A percentile compares a stretch with the other conserved stretches of the same genome.
These are phyloP conservation scores for Xerocomellus chrysenteron DNA, from an alignment of 768 basidiomycete genomes.

Conservation along the genomic window DNA sequence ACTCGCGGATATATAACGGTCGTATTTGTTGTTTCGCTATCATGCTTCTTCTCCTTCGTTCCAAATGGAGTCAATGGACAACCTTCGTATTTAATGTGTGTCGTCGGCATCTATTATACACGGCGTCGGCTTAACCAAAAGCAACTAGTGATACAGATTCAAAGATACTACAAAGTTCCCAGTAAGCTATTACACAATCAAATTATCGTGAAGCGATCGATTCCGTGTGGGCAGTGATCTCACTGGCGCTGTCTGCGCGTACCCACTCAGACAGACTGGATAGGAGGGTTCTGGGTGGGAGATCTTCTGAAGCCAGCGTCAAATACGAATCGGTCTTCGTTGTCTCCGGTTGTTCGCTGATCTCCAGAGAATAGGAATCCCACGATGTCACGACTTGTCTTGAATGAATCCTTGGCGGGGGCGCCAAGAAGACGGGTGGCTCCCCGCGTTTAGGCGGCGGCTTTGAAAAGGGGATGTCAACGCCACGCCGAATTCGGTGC, in stretches of 20 bases:
- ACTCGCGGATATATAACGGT: conserved; percentile 5
- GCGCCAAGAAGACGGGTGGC: conserved; percentile 25
- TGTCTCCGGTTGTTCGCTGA: conserved; percentile 28
- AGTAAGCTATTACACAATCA: background rate
- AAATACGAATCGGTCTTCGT: conserved; percentile 20
- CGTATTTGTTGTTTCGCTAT: conserved; percentile 14
- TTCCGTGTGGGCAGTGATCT: conserved; percentile 22
- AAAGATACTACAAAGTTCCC: background rate
- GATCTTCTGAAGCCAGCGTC: conserved; percentile 27
- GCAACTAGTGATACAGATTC: conserved; percentile 14
- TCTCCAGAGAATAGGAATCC: conserved; percentile 37
- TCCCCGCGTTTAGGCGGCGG: conserved; percentile 23
- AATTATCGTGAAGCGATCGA: conserved; percentile 16
- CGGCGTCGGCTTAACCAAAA: background rate
- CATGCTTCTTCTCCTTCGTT: conserved; percentile 7
- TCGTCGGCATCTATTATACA: background rate
- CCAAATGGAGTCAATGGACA: background rate
- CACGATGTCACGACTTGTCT: conserved; percentile 16
- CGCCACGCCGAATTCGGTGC: conserved; percentile 47
- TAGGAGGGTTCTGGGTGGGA: conserved; percentile 53
- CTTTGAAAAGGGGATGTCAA: conserved; percentile 52
- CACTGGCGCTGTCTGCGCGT: conserved; percentile 40
- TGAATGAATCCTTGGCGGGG: conserved; percentile 32
- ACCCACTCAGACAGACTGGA: conserved; percentile 56
- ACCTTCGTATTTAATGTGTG: conserved; percentile 5